Conservation (phyloP, 345 rosid genomes). For the Physaria fendleri region DNA sequence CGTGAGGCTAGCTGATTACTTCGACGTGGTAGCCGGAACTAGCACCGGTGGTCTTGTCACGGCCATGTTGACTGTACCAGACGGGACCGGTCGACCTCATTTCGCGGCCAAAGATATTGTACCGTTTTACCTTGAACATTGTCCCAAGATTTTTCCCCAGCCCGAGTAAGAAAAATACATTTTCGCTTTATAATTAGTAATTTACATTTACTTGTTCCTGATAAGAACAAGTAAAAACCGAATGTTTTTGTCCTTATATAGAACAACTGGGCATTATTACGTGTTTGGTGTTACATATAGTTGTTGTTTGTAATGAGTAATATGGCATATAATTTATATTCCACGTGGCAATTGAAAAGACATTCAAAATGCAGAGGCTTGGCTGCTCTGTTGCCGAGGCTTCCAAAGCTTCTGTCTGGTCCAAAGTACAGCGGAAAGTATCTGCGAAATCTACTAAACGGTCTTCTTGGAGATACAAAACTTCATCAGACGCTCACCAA, state of each 20-base stretch:
- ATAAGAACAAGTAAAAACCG: not conserved
- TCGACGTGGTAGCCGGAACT: slow-evolving; percentile 66
- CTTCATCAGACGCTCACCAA: slow-evolving; percentile 57
- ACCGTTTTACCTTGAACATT: slow-evolving; percentile 51
- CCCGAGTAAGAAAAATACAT: slow-evolving; percentile 26
- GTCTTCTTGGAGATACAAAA: slow-evolving; percentile 32
- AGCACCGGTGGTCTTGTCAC: slow-evolving; percentile 72
- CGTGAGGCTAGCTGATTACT: slow-evolving; percentile 62
- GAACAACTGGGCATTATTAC: not conserved
- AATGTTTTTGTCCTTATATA: not conserved
- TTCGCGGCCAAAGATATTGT: slow-evolving; percentile 51
- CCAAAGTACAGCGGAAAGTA: slow-evolving; percentile 66
- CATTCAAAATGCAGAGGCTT: slow-evolving; percentile 30
- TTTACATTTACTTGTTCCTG: not conserved
- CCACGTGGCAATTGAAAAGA: not conserved
- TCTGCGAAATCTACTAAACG: slow-evolving; percentile 31
- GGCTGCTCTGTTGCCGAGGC: slow-evolving; percentile 27
- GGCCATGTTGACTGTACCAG: slow-evolving; percentile 54
- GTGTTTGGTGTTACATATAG: not conserved
- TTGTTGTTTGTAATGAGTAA: not conserved
- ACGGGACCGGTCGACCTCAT: slow-evolving; percentile 39
- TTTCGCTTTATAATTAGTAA: not conserved
- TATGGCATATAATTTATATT: not conserved
- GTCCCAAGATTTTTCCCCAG: slow-evolving; percentile 62
- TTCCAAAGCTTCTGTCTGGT: slow-evolving; percentile 44